Evolutionary conservation across 1,284 basidiomycete species (phyloP).

Genomic region (Mycena sp.): DNA sequence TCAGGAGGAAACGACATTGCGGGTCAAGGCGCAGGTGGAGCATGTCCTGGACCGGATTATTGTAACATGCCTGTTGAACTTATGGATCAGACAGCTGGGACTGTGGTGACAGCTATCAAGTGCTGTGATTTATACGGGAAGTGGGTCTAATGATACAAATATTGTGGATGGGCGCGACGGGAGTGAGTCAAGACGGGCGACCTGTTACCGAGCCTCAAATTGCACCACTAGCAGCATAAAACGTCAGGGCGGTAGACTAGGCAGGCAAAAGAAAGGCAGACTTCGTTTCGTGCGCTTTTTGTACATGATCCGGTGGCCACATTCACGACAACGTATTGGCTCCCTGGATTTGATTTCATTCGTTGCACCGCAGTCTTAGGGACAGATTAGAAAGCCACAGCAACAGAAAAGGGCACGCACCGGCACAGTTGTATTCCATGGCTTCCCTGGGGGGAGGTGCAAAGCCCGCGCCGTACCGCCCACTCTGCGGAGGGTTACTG

Average conservation of each 20-base stretch:
- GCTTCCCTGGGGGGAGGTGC: slow-evolving; percentile 58
- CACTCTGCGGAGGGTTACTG: slow-evolving; percentile 9
- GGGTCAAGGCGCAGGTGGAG: slow-evolving; percentile 51
- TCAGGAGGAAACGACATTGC: slow-evolving; percentile 49
- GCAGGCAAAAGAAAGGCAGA: slow-evolving; percentile 56
- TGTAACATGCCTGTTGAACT: slow-evolving; percentile 63
- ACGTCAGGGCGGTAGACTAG: slow-evolving; percentile 9
- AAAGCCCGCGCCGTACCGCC: slow-evolving; percentile 18
- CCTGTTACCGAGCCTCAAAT: slow-evolving; percentile 80
- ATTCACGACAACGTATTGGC: slow-evolving; percentile 96
- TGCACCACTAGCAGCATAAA: slow-evolving; percentile 47
- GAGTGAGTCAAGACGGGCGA: slow-evolving; percentile 17
- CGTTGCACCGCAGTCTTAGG: slow-evolving; percentile 90
- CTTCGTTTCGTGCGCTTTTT: slow-evolving; percentile 97
- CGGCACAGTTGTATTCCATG: slow-evolving; percentile 95
- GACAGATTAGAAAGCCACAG: slow-evolving; percentile 14
- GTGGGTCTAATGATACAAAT: slow-evolving; percentile 23
- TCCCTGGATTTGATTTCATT: slow-evolving; percentile 95
- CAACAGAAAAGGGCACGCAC: slow-evolving; percentile 54
- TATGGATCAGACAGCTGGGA: slow-evolving; percentile 57
- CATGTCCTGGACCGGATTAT: slow-evolving; percentile 61
- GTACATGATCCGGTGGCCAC: slow-evolving; percentile 99
- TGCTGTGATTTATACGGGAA: slow-evolving; percentile 5
- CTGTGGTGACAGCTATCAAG: slow-evolving; percentile 47
- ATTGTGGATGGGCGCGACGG: slow-evolving; percentile 26